Base-by-base conservation (phyloP, 192 early-diverging fungal species). In the Coemansia sp. region DNA sequence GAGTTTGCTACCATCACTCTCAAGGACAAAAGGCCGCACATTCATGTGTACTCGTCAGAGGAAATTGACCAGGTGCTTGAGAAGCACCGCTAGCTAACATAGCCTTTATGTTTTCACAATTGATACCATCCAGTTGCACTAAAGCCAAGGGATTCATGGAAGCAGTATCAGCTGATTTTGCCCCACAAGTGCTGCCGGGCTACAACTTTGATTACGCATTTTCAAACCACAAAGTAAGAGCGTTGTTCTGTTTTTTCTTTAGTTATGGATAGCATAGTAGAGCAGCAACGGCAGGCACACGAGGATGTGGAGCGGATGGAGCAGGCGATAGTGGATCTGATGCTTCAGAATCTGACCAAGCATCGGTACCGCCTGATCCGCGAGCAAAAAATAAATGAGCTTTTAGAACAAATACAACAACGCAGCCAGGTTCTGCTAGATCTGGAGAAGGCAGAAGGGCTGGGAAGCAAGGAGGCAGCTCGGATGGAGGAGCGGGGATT, bases 221-320 rank as follows among this genome's bases (percentile, higher is more conserved):
- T 26, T 26, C n/a, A n/a, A 11, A 15, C 39, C 3, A 2, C 15
- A 0, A 39, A n/a, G 1, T 41, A 3, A 20, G 18, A 8, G 6
- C 7, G 1, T 5, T 16, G 15, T 40, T 26, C 16, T 36, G 28
- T 38, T 57, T 10, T 20, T 57, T 38, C 46, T 10, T 20, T 57
- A 6, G 15, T 23, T 48, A 85, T 85, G 84, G 72, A 84, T 40
- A 81, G 71, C 41, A 78, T 86, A 34, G 67, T 91, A 6, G 92
- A 94, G 52, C 70, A 79, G 49, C 88, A 90, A 66, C 82, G 92
- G 11, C 76, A 69, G 40, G 81, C 84, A 17, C 86, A 94, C 64
- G 94, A 98, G 79, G 90, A 93, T 60, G 84, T 93, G 52, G 96
- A 98, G 76, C 86, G 91, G 26, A 60, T 94, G n/a, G 92, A 96